These are phyloP conservation scores for Phaeoacremonium minimum DNA, from an alignment of 2,329 filamentous ascomycete genomes.

Conservation along the genomic window DNA sequence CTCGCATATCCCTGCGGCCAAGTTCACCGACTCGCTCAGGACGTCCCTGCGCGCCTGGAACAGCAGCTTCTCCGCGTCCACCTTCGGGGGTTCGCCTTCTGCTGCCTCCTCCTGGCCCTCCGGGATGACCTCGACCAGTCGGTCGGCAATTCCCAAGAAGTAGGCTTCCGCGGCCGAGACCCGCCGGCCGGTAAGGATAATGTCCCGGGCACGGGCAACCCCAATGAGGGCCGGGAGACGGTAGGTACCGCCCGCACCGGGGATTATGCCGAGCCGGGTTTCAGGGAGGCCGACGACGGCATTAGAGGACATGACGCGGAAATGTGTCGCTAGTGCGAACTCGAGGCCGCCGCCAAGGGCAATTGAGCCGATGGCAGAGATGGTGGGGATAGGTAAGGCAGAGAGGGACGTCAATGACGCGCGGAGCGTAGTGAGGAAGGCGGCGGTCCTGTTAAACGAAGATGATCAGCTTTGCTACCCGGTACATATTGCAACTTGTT, in stretches of 20 bases:
- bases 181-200: constrained; percentile 85
- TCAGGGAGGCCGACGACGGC: constrained; percentile 82
- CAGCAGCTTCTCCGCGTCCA: constrained; percentile 32
- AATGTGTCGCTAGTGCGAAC: constrained; percentile 81
- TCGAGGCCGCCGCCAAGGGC: constrained; percentile 93
- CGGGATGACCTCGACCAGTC: constrained; percentile 75
- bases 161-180: constrained; percentile 83
- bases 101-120: constrained; percentile 42
- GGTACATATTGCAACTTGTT: not conserved
- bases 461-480: not conserved
- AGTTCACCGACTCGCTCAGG: constrained; percentile 68
- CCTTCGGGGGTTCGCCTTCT: constrained; percentile 27
- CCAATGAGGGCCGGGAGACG: constrained; percentile 82
- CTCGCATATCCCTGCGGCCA: constrained; percentile 83
- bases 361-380: constrained; percentile 78
- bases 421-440: constrained; percentile 76
- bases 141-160: constrained; percentile 83
- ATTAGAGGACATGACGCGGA: constrained; percentile 80
- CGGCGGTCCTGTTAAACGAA: constrained; percentile 58
- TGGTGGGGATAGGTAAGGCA: constrained; percentile 79
- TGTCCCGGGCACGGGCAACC: constrained; percentile 73
- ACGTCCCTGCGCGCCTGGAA: constrained; percentile 61
- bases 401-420: constrained; percentile 70
- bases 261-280: constrained; percentile 88
- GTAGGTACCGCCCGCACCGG: constrained; percentile 89